Evolutionary conservation across 352 stramenopile genomes (phyloP).

Genomic region (Pythium insidiosum): DNA sequence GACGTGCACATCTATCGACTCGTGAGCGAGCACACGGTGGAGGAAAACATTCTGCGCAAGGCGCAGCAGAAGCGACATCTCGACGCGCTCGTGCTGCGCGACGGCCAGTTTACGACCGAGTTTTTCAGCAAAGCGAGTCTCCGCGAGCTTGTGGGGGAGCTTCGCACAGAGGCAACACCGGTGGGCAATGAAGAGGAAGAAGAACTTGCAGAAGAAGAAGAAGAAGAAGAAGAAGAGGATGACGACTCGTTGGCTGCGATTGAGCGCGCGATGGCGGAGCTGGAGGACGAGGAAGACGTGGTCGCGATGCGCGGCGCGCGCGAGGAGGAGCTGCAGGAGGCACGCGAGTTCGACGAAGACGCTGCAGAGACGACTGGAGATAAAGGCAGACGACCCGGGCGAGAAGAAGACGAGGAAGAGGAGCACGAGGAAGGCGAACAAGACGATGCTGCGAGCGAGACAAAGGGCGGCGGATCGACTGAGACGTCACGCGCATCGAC

Average conservation of each 20-base stretch:
- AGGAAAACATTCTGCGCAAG: constrained; percentile 99
- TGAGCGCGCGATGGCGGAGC: constrained; percentile 16
- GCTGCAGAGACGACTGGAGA: not conserved
- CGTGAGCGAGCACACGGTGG: constrained; percentile 95
- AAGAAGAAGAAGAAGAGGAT: constrained; percentile 27
- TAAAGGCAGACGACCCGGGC: not conserved
- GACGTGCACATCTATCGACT: constrained; percentile 99
- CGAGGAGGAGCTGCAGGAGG: constrained; percentile 45
- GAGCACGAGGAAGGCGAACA: not conserved
- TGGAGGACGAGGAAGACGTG: constrained; percentile 33
- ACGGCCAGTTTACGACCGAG: constrained; percentile 69
- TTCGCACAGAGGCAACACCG: constrained; percentile 15
- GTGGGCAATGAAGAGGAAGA: constrained; percentile 1
- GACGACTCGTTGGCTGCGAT: no score
- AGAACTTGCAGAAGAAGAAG: constrained; percentile 13
- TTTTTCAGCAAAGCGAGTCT: constrained; percentile 85
- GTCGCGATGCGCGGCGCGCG: constrained; percentile 83
- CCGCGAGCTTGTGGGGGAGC: constrained; percentile 81
- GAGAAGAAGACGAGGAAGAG: not conserved
- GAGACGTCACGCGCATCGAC: no score
- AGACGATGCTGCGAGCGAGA: not conserved
- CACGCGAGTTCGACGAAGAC: constrained; percentile 61
- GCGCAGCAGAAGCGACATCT: constrained; percentile 96
- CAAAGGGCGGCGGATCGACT: no score
- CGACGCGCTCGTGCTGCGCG: constrained; percentile 89